A percentile compares a stretch with the other conserved stretches of the same genome.
phyloP scores from a whole-genome alignment of 192 early-diverging fungal species.

The Coemansia sp. region DNA sequence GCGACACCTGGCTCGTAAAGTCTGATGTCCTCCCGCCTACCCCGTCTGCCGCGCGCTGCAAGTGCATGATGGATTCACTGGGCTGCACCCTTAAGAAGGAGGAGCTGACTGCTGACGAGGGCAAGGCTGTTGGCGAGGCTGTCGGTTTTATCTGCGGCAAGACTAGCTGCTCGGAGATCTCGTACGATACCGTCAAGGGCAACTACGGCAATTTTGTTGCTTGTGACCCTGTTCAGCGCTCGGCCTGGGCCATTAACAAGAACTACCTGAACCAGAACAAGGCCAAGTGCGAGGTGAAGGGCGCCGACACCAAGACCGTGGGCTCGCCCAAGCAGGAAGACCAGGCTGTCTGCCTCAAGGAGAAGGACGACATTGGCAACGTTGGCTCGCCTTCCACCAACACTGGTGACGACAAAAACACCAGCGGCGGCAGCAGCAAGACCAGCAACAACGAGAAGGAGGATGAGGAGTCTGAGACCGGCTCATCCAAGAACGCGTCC shows the following conservation, averaged over 20 bases:
- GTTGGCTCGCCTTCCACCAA: constrained; percentile 16
- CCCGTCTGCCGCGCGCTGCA: constrained; percentile 60
- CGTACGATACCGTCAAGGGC: constrained; percentile 38
- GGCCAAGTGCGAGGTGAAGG: constrained; percentile 35
- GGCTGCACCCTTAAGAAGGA: constrained; percentile 50
- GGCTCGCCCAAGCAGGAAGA: constrained; percentile 35
- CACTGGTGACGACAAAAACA: constrained; percentile 1
- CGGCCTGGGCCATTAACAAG: constrained; percentile 46
- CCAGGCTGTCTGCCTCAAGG: constrained; percentile 15
- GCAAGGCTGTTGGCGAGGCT: constrained; percentile 36
- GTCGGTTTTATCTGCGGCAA: constrained; percentile 41
- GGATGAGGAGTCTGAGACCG: background rate
- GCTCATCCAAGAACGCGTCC: background rate
- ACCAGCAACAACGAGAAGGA: background rate
- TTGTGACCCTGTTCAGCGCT: constrained; percentile 36
- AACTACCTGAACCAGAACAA: constrained; percentile 39
- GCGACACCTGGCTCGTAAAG: constrained; percentile 57
- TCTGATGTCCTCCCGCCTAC: constrained; percentile 59
- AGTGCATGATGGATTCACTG: constrained; percentile 64
- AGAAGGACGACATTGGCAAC: constrained; percentile 38
- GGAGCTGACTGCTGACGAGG: constrained; percentile 22
- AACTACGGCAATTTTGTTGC: constrained; percentile 46
- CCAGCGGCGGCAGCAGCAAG: background rate
- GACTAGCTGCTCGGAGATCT: constrained; percentile 39
- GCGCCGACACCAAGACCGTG: constrained; percentile 28